phyloP scores from a whole-genome alignment of 345 rosid genomes.

The Citrus cavaleriei region DNA sequence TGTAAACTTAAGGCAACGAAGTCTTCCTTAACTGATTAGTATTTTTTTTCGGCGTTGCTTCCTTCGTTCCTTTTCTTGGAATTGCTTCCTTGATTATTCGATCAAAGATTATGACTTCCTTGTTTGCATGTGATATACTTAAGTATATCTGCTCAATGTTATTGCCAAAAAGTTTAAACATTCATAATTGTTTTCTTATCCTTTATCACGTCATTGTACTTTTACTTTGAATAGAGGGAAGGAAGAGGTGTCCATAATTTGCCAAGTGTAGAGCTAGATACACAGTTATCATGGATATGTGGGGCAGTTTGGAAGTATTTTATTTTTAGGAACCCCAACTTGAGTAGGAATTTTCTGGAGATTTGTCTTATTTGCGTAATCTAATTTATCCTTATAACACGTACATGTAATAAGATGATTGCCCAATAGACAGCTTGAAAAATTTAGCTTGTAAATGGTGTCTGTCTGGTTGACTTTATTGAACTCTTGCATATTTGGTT shows the following conservation, averaged over 20 bases:
- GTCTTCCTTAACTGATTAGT: too few species aligned
- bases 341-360: background rate
- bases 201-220: too few species aligned
- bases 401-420: background rate
- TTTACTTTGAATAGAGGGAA: background rate
- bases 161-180: too few species aligned
- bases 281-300: background rate
- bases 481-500: background rate
- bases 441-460: background rate
- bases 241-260: background rate
- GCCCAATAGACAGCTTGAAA: background rate
- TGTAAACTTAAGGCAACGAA: too few species aligned
- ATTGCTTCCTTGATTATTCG: too few species aligned
- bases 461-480: background rate
- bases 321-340: background rate
- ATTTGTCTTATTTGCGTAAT: background rate
- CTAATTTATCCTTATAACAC: background rate
- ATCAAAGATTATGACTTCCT: too few species aligned
- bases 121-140: too few species aligned
- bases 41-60: too few species aligned
- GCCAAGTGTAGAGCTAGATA: background rate
- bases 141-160: too few species aligned
- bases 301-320: background rate
- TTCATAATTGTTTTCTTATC: too few species aligned
- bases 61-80: too few species aligned